Conservation (phyloP, 352 stramenopile genomes). For the Aphanomyces invadans region DNA sequence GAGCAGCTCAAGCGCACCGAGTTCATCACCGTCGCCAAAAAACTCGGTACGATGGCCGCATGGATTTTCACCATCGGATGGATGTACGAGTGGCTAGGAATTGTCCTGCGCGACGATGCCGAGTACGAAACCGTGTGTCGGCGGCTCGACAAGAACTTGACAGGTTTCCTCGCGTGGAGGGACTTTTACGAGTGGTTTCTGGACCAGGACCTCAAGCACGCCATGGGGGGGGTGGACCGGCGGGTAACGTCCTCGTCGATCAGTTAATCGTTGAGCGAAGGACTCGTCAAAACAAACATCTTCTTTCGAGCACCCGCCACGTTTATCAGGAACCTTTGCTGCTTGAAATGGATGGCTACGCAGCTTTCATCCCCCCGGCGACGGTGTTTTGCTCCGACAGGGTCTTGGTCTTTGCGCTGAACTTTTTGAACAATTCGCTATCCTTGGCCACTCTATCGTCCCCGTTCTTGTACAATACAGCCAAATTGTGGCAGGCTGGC, state of each 20-base stretch:
- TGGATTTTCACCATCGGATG: not conserved
- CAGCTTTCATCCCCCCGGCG: constrained; percentile 31
- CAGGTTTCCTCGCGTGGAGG: constrained; percentile 12
- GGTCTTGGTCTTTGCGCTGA: constrained; percentile 63
- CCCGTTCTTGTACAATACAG: constrained; percentile 85
- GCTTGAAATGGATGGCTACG: constrained; percentile 31
- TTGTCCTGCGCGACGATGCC: not conserved
- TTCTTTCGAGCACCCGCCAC: too few species aligned
- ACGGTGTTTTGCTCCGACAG: constrained; percentile 62
- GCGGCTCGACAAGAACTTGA: constrained; percentile 18
- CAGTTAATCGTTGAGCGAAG: too few species aligned
- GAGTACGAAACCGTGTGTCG: constrained; percentile 12
- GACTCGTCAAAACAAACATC: too few species aligned
- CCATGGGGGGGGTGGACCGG: not conserved
- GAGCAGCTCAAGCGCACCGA: constrained; percentile 21
- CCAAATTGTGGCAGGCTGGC: constrained; percentile 81
- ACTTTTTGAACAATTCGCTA: constrained; percentile 59
- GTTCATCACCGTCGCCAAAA: not conserved
- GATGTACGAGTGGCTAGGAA: not conserved
- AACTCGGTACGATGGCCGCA: not conserved
- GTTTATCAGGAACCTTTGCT: too few species aligned
- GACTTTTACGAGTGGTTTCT: constrained; percentile 25
- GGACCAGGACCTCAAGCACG: constrained; percentile 8
- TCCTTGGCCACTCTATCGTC: constrained; percentile 61
- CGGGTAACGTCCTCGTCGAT: too few species aligned